phyloP scores from a whole-genome alignment of 139 green algal species.

The Chlamydomonas sp. region DNA sequence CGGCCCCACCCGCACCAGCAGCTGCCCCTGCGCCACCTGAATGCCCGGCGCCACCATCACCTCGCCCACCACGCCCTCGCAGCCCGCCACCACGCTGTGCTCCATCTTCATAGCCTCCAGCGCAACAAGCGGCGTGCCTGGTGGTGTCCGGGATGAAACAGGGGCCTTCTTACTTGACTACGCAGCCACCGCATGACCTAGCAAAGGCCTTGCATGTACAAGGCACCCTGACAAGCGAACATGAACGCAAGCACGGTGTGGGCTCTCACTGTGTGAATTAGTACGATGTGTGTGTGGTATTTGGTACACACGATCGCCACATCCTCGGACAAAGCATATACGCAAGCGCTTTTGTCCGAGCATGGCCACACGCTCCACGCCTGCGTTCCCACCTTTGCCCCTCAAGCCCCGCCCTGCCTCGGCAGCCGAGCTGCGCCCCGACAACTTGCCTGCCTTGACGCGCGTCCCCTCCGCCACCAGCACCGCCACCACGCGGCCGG shows the following conservation, averaged over 20 bases:
- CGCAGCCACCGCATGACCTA: too few relatives aligned
- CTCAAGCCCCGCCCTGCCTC: not conserved
- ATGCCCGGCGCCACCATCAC: slow-evolving; percentile 23
- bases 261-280: too few relatives aligned
- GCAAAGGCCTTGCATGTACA: too few relatives aligned
- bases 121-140: slow-evolving; percentile 61
- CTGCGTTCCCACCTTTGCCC: slow-evolving; percentile 39
- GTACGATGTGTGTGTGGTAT: too few relatives aligned
- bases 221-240: too few relatives aligned
- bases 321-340: too few relatives aligned
- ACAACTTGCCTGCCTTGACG: slow-evolving; percentile 9
- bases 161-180: not conserved
- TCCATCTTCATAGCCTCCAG: slow-evolving; percentile 93
- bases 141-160: not conserved
- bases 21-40: slow-evolving; percentile 59
- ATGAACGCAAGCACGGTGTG: too few relatives aligned
- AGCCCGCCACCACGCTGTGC: slow-evolving; percentile 44
- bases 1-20: slow-evolving; percentile 37
- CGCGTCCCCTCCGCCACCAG: slow-evolving; percentile 30
- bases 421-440: not conserved
- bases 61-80: slow-evolving; percentile 41
- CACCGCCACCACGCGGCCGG: slow-evolving; percentile 72
- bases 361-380: not conserved
- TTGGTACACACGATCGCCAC: too few relatives aligned
- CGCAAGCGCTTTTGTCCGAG: too few relatives aligned